These are phyloP conservation scores for Schizopora paradoxa DNA, from an alignment of 1,284 basidiomycete genomes.

Conservation along the genomic window DNA sequence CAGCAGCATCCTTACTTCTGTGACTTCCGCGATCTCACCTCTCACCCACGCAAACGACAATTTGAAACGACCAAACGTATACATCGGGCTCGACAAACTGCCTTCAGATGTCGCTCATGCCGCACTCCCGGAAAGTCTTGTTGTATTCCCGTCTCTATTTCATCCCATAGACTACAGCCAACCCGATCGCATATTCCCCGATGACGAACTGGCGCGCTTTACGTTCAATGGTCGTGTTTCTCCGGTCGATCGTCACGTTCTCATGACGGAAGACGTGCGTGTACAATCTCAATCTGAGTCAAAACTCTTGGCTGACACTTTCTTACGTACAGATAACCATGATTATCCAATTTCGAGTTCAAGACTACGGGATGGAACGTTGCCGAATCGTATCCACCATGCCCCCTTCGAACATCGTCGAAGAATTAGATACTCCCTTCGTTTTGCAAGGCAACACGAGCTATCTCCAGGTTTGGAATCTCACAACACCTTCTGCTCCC, in stretches of 20 bases:
- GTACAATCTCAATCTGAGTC: background rate
- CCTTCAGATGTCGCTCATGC: conserved; percentile 12
- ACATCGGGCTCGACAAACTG: conserved; percentile 16
- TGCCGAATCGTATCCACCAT: conserved; percentile 14
- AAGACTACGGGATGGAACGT: conserved; percentile 18
- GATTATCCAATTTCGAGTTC: conserved; percentile 17
- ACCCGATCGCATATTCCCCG: conserved; percentile 11
- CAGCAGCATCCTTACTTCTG: too few species aligned
- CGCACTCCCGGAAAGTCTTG: conserved; percentile 12
- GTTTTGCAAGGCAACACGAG: conserved; percentile 14
- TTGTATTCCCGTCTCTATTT: conserved; percentile 15
- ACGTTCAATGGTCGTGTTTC: conserved; percentile 16
- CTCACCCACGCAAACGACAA: too few species aligned
- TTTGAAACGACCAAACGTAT: conserved; percentile 12
- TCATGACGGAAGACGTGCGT: conserved; percentile 15
- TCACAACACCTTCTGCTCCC: conserved; percentile 1
- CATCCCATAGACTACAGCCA: conserved; percentile 15
- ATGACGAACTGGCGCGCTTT: conserved; percentile 14
- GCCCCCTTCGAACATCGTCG: conserved; percentile 10
- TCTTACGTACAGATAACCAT: conserved; percentile 11
- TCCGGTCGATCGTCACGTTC: conserved; percentile 16
- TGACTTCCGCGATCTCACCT: too few species aligned
- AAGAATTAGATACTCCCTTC: conserved; percentile 11
- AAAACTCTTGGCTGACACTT: background rate
- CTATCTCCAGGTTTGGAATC: conserved; percentile 12